Percentiles rank a stretch among this genome's conserved stretches.
Evolutionary conservation across 2,329 filamentous ascomycete genomes (phyloP).

Genomic region (Ilyonectria robusta): DNA sequence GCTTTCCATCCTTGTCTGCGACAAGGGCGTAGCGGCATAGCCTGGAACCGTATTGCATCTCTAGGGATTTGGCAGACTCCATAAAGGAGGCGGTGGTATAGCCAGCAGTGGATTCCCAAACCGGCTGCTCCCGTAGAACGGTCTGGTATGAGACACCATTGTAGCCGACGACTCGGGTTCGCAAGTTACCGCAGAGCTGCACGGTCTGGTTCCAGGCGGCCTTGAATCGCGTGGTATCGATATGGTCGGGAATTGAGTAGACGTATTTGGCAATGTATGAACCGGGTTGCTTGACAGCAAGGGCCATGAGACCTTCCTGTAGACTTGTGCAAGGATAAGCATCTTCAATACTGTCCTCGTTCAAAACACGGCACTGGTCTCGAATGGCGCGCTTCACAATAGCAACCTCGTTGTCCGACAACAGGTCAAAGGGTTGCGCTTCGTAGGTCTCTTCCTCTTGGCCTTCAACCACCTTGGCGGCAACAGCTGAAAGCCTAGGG

Average conservation of each 20-base stretch:
- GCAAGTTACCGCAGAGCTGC: not conserved
- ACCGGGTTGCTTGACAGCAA: constrained; percentile 17
- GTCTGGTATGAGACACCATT: not conserved
- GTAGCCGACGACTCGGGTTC: constrained; percentile 1
- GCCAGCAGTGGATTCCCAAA: not conserved
- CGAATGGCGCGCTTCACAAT: not conserved
- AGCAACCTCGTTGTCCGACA: not conserved
- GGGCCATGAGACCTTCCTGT: constrained; percentile 21
- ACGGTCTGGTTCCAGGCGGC: not conserved
- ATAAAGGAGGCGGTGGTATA: not conserved
- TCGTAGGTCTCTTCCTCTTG: not conserved
- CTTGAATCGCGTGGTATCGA: not conserved
- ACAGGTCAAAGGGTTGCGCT: not conserved
- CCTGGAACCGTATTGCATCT: constrained; percentile 12
- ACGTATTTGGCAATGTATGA: constrained; percentile 23
- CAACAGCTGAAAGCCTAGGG: constrained; percentile 1
- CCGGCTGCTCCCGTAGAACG: not conserved
- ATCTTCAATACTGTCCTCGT: constrained; percentile 46
- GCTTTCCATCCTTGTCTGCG: not conserved
- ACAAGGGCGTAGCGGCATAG: constrained; percentile 10
- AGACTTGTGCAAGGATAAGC: constrained; percentile 21
- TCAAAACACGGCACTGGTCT: not conserved
- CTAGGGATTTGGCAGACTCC: not conserved
- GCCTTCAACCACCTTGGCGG: constrained; percentile 36
- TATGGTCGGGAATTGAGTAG: not conserved